phyloP scores from a whole-genome alignment of 495 filamentous ascomycete species.

The Talaromyces ruber region DNA sequence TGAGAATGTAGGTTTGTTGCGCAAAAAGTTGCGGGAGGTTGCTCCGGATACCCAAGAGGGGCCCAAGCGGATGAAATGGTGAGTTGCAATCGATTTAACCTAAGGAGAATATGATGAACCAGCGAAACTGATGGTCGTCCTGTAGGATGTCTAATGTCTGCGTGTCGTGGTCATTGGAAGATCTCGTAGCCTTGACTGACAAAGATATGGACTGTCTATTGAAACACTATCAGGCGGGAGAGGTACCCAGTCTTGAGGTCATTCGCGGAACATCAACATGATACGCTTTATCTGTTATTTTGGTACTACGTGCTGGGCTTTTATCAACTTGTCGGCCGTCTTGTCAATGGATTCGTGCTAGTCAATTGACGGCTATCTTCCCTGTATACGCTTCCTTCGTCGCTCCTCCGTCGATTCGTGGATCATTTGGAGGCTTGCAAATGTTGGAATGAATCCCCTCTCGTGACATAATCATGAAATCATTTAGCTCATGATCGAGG shows the following conservation, averaged over 20 bases:
- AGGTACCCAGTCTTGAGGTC: constrained; percentile 30
- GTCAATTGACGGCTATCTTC: too few relatives aligned
- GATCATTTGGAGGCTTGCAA: too few relatives aligned
- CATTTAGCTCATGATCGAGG: too few relatives aligned
- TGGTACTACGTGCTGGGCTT: not conserved
- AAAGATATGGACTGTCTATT: constrained; percentile 75
- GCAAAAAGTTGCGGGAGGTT: constrained; percentile 68
- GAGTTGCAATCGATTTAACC: constrained; percentile 12
- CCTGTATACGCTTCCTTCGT: too few relatives aligned
- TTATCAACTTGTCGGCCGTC: too few relatives aligned
- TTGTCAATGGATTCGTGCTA: too few relatives aligned
- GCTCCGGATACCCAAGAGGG: constrained; percentile 68
- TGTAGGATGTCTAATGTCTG: constrained; percentile 82
- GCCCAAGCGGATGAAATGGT: constrained; percentile 88
- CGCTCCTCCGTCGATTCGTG: too few relatives aligned
- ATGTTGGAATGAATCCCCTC: too few relatives aligned
- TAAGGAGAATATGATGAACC: not conserved
- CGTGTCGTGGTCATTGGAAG: constrained; percentile 76
- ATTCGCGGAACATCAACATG: constrained; percentile 16
- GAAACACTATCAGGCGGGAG: constrained; percentile 51
- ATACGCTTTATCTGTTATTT: not conserved
- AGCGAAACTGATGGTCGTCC: not conserved
- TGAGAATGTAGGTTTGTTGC: constrained; percentile 67
- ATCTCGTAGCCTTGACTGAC: constrained; percentile 77
- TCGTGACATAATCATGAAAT: too few relatives aligned